Evolutionary conservation across 306 rosid genomes (phyloP).

Genomic region (Amphicarpaea edgeworthii): DNA sequence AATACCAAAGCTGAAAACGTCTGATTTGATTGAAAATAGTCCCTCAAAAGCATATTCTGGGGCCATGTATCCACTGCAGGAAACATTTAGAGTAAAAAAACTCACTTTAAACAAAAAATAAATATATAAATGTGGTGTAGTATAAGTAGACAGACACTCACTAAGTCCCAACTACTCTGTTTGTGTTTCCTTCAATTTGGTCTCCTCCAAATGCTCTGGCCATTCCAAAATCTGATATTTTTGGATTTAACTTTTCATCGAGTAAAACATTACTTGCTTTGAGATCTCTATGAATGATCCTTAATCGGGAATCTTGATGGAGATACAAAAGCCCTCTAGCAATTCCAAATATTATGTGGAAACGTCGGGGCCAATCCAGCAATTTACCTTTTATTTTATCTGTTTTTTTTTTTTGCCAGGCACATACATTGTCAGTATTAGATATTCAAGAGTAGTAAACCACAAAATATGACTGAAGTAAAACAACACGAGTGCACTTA

Average conservation of each 20-base stretch:
- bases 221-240: conserved; percentile 25
- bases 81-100: not conserved
- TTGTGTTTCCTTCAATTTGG: conserved; percentile 19
- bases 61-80: conserved; percentile 29
- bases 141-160: not conserved
- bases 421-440: not conserved
- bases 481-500: not conserved
- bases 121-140: not conserved
- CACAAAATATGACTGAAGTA: not conserved
- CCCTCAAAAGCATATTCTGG: conserved; percentile 26
- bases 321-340: conserved; percentile 13
- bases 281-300: conserved; percentile 33
- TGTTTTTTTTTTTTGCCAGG: not conserved
- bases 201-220: conserved; percentile 29
- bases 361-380: conserved; percentile 1
- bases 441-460: not conserved
- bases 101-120: not conserved
- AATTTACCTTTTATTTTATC: not conserved
- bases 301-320: conserved; percentile 20
- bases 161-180: conserved; percentile 9
- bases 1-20: conserved; percentile 22
- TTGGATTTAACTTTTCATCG: conserved; percentile 8
- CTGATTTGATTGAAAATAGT: conserved; percentile 13
- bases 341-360: conserved; percentile 3
- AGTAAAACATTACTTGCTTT: conserved; percentile 32